Conservation (phyloP, 768 basidiomycete species). For the Lactifluus subvellereus region DNA sequence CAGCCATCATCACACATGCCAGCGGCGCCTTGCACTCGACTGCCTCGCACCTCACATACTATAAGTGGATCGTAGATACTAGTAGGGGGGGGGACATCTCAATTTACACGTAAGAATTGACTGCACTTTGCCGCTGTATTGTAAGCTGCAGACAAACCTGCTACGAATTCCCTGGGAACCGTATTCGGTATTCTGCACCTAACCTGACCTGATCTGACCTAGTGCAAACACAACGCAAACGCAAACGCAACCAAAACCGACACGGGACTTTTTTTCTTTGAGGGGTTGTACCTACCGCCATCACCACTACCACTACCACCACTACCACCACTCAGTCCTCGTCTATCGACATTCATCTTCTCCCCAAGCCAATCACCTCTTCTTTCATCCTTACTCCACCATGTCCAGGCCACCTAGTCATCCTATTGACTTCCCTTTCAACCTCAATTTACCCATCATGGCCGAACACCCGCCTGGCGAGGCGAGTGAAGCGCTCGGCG, state of each 20-base stretch:
- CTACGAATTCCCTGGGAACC: background rate
- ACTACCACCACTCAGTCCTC: too few species aligned
- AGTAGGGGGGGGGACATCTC: background rate
- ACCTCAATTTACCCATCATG: slow-evolving; percentile 22
- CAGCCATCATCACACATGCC: background rate
- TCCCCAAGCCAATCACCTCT: background rate
- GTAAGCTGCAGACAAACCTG: too few species aligned
- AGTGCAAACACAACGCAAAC: background rate
- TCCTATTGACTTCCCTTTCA: slow-evolving; percentile 41
- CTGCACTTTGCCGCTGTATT: background rate
- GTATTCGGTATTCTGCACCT: slow-evolving; percentile 5
- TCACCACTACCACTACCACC: background rate
- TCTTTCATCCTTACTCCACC: background rate
- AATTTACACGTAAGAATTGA: slow-evolving; percentile 3
- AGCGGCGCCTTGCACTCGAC: background rate
- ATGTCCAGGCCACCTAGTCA: slow-evolving; percentile 6
- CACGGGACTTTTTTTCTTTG: background rate
- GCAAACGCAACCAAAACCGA: background rate
- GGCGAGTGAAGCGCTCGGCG: slow-evolving; percentile 1
- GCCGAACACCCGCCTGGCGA: background rate
- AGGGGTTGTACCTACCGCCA: background rate
- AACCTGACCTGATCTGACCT: background rate
- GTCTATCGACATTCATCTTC: background rate
- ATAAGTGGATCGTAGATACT: background rate
- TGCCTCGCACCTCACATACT: slow-evolving; percentile 2